These are phyloP conservation scores for Hansenula lynferdii DNA, from an alignment of 1,139 yeast genomes.

Conservation along the genomic window DNA sequence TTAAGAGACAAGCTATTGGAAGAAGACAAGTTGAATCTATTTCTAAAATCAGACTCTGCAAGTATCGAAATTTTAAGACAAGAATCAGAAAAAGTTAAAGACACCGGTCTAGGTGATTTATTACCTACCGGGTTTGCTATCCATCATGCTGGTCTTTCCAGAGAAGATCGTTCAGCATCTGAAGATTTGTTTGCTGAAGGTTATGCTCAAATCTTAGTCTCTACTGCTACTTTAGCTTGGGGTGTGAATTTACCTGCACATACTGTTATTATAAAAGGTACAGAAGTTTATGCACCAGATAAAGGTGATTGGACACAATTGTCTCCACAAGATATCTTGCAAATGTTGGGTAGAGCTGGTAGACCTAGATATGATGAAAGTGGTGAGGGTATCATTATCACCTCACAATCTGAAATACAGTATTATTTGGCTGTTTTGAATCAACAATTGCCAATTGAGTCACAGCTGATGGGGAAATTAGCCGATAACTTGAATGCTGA, in stretches of 20 bases:
- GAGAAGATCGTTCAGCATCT: slow-evolving; percentile 67
- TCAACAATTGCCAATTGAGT: slow-evolving; percentile 90
- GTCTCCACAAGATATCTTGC: slow-evolving; percentile 90
- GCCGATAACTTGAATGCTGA: slow-evolving; percentile 86
- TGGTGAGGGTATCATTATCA: slow-evolving; percentile 94
- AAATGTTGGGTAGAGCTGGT: slow-evolving; percentile 97
- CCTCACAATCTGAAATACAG: slow-evolving; percentile 80
- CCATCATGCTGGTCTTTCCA: slow-evolving; percentile 90
- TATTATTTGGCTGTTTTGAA: slow-evolving; percentile 85
- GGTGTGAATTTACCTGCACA: slow-evolving; percentile 98
- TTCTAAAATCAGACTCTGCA: slow-evolving; percentile 45
- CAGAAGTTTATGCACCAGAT: slow-evolving; percentile 91
- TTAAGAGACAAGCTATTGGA: slow-evolving; percentile 57
- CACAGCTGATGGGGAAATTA: slow-evolving; percentile 68
- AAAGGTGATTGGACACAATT: slow-evolving; percentile 84
- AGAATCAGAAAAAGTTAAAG: slow-evolving; percentile 56
- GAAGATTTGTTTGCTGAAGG: slow-evolving; percentile 92
- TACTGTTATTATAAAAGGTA: slow-evolving; percentile 91
- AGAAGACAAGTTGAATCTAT: slow-evolving; percentile 43
- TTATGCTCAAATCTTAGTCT: slow-evolving; percentile 72
- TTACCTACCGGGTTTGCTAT: slow-evolving; percentile 77
- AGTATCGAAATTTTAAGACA: slow-evolving; percentile 55
- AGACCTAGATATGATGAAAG: slow-evolving; percentile 89
- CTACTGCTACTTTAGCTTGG: slow-evolving; percentile 98
- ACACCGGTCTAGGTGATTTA: slow-evolving; percentile 53